Evolutionary conservation across 345 rosid species (phyloP), one percentile per base, ranked within the genome.

Genomic region (Euphorbia tirucalli): DNA sequence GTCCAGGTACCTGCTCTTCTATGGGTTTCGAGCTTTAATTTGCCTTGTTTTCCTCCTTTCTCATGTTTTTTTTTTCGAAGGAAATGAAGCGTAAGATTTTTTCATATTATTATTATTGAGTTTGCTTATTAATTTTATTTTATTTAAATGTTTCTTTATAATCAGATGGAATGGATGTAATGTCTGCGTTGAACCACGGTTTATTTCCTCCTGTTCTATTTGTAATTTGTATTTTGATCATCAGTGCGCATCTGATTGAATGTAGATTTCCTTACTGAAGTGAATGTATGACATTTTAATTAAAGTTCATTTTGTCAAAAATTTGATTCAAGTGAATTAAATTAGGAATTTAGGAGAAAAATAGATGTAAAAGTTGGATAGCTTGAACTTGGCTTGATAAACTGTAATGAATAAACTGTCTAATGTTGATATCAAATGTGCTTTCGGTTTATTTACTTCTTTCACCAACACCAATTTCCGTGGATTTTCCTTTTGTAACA

Each of bases 1-100:
- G 99, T 95, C 63, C 98, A 95, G 98, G 99, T 90, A 55, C 10
- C 65, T 32, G 27, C 3, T 76, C 49, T 28, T 57, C 46, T 27
- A 37, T 68, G 35, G 13, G 32, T 22, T 35, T 44, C 16, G 10
- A 56, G 5, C 35, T 65, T 61, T 52, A 35, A 10, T 19, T 25
- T n/a, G 46, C 5, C 6, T 25, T 21, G 22, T 68, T 60, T 4
- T 28, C 24, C 43, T 19, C 18, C 8, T 9, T n/a, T n/a, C 62
- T 32, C 13, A 6, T 62, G 24, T 18, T 39, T 62, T 22, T 37
- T n/a, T n/a, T 50, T 72, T 57, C n/a, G 27, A 35, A 61, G 48
- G 43, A 69, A 27, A n/a, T 57, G 63, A 44, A 69, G 24, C 14
- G 72, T 37, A 10, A 28, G 31, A 13, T 44, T 3, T n/a, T 22